Evolutionary conservation across 1,139 yeast species (phyloP).

Genomic region (Sugiyamaella paludigena): DNA sequence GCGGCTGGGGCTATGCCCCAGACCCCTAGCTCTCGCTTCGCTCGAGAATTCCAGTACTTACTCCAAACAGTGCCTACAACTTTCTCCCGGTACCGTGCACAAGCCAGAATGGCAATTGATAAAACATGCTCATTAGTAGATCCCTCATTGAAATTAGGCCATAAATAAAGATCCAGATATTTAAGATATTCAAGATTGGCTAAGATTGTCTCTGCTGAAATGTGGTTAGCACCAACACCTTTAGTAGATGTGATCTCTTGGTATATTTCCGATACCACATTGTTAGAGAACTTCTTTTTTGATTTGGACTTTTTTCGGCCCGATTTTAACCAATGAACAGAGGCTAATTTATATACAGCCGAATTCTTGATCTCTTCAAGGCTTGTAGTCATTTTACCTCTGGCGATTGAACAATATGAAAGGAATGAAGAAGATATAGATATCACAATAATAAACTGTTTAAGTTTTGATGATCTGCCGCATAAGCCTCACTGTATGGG

Average conservation of each 20-base stretch:
- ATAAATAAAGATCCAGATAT: conserved; percentile 35
- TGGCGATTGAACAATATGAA: no score
- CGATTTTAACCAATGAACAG: conserved; percentile 22
- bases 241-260: not conserved
- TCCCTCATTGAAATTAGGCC: conserved; percentile 45
- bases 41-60: conserved; percentile 15
- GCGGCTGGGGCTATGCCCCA: no score
- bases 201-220: conserved; percentile 1
- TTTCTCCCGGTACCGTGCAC: conserved; percentile 17
- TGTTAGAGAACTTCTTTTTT: conserved; percentile 6
- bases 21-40: no score
- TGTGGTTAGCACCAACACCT: no score
- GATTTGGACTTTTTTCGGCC: not conserved
- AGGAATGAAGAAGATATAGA: no score
- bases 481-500: no score
- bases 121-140: conserved; percentile 44
- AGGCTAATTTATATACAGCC: conserved; percentile 22
- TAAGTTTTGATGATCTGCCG: no score
- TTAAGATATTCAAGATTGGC: conserved; percentile 22
- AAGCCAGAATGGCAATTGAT: conserved; percentile 34
- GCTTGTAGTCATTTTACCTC: conserved; percentile 10
- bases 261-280: conserved; percentile 12
- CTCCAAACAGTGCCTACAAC: conserved; percentile 17
- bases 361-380: conserved; percentile 23
- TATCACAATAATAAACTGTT: no score